phyloP scores from a whole-genome alignment of 768 basidiomycete genomes.

The Phaeotremella fagi region DNA sequence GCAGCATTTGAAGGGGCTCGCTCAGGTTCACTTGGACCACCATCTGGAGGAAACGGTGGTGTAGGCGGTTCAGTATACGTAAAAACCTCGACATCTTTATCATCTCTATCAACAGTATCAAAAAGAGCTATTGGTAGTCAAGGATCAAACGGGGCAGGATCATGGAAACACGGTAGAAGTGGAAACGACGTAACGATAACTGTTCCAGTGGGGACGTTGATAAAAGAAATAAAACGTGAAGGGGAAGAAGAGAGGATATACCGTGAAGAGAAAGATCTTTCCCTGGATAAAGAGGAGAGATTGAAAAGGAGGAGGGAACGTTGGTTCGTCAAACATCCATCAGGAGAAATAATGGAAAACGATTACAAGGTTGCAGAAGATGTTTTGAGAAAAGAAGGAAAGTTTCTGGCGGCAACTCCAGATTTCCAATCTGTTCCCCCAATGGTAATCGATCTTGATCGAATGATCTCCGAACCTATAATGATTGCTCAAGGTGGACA shows the following conservation, averaged over 20 bases:
- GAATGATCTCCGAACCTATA: constrained; percentile 27
- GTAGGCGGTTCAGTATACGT: constrained; percentile 83
- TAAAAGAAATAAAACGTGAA: constrained; percentile 62
- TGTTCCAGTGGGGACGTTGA: constrained; percentile 86
- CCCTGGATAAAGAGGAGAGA: constrained; percentile 53
- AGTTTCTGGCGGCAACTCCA: constrained; percentile 16
- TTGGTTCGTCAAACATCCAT: constrained; percentile 33
- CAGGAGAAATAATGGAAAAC: constrained; percentile 22
- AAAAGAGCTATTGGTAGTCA: constrained; percentile 63
- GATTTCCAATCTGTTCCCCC: constrained; percentile 20
- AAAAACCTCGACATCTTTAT: constrained; percentile 68
- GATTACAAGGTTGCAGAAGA: constrained; percentile 36
- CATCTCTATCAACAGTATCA: constrained; percentile 68
- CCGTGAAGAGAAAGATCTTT: constrained; percentile 63
- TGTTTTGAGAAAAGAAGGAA: constrained; percentile 27
- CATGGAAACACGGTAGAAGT: constrained; percentile 77
- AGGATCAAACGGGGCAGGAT: constrained; percentile 72
- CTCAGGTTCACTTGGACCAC: constrained; percentile 74
- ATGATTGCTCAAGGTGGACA: constrained; percentile 70
- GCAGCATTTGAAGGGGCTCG: constrained; percentile 91
- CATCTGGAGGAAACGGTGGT: constrained; percentile 90
- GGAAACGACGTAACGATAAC: constrained; percentile 68
- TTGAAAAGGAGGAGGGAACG: constrained; percentile 24
- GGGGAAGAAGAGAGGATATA: constrained; percentile 63
- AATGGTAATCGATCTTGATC: constrained; percentile 30